Percentiles rank a stretch among this genome's conserved stretches.
phyloP scores from a whole-genome alignment of 2,329 filamentous ascomycete genomes.

The Alternaria postmessia region DNA sequence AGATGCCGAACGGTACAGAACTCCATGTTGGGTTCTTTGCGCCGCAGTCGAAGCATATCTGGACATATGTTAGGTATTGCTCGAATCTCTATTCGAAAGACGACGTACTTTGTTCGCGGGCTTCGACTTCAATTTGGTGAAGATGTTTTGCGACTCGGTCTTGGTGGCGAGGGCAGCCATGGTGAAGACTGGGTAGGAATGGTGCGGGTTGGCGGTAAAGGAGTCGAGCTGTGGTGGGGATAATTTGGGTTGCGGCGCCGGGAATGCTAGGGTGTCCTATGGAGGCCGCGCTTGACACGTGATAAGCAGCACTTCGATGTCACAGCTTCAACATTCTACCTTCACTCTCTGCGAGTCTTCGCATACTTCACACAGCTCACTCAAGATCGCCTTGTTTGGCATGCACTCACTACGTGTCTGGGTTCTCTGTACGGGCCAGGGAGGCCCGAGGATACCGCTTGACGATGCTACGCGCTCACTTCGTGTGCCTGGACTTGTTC shows the following conservation, averaged over 20 bases:
- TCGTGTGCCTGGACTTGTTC: neutral
- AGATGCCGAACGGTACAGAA: slow-evolving; percentile 95
- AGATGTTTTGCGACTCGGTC: slow-evolving; percentile 94
- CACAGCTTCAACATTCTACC: neutral
- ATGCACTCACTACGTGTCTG: neutral
- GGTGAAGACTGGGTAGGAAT: slow-evolving; percentile 33
- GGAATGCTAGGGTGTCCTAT: slow-evolving; percentile 36
- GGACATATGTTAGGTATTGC: slow-evolving; percentile 33
- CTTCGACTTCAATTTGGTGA: slow-evolving; percentile 96
- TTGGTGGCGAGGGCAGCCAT: slow-evolving; percentile 80
- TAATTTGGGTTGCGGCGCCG: slow-evolving; percentile 35
- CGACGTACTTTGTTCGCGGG: slow-evolving; percentile 86
- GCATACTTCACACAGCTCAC: neutral
- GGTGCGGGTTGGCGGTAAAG: slow-evolving; percentile 31
- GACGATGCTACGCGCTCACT: neutral
- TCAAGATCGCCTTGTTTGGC: neutral
- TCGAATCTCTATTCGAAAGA: slow-evolving; percentile 25
- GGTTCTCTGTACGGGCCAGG: neutral
- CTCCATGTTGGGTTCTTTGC: slow-evolving; percentile 99
- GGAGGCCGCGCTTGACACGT: slow-evolving; percentile 22
- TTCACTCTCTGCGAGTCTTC: neutral
- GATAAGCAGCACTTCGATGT: slow-evolving; percentile 7
- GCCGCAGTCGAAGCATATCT: slow-evolving; percentile 98
- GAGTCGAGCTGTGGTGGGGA: slow-evolving; percentile 41
- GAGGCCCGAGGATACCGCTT: neutral